These are phyloP conservation scores for Capsicum baccatum DNA, from an alignment of 257 asterid genomes.

Conservation along the genomic window DNA sequence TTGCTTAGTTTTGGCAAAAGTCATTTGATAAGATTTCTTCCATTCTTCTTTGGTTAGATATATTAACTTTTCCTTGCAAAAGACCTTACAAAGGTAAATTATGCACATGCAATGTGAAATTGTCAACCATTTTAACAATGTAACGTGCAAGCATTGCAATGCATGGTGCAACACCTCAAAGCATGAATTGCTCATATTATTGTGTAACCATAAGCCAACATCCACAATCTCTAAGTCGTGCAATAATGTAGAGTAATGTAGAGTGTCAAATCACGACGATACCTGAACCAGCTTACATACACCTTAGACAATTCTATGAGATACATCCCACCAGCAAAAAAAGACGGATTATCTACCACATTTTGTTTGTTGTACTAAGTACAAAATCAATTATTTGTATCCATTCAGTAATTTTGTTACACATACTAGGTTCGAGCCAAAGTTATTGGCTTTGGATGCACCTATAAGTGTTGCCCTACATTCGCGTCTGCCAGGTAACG, in stretches of 20 bases:
- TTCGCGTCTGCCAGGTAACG: not conserved
- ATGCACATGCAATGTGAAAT: not conserved
- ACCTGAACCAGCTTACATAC: too few species aligned
- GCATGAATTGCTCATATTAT: not conserved
- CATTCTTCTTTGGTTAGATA: not conserved
- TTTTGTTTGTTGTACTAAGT: too few species aligned
- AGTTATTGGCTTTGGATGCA: too few species aligned
- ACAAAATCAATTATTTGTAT: too few species aligned
- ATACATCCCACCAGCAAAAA: too few species aligned
- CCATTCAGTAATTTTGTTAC: too few species aligned
- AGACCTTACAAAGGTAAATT: not conserved
- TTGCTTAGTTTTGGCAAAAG: not conserved
- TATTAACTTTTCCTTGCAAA: not conserved
- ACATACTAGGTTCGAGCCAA: too few species aligned
- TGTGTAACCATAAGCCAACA: not conserved
- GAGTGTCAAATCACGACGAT: not conserved
- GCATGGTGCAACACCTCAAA: not conserved
- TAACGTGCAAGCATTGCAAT: not conserved
- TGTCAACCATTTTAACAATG: not conserved
- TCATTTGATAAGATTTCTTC: not conserved
- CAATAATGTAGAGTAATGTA: not conserved
- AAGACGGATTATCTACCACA: too few species aligned
- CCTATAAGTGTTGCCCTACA: too few species aligned
- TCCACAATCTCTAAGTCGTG: not conserved
- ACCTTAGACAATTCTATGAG: too few species aligned